Base-by-base conservation (phyloP, 192 early-diverging fungal species). In the Chytriomyces sp. region DNA sequence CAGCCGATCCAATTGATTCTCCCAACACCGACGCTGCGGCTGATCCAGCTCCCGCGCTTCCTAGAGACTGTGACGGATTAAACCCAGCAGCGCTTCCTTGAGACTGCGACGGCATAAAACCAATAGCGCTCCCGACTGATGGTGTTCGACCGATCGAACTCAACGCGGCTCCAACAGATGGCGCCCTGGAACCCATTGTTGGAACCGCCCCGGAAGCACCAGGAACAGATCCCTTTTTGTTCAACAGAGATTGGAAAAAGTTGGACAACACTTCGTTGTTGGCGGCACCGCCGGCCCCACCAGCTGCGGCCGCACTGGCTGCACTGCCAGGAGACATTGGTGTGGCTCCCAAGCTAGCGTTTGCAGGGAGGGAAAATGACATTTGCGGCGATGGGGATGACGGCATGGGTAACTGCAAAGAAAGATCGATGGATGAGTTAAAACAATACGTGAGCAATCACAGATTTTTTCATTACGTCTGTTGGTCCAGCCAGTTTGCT, bases 161-260 rank as follows among this genome's bases (percentile, higher is more conserved):
- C 53, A 57, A 57, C 13, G 11, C 20, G 53, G 53, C 20, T 1
- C 53, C 53, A 20, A 57, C 20, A 20, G 13, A 18, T 20, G 53
- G 53, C 53, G 53, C 11, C 53, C 69, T 23, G 0, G 23, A 6
- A 0, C 48, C 50, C 20, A 45, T 45, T 0, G 63, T 13, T 13
- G 62, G 45, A 3, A 48, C 73, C 1, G 66, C 76, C 20, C 28
- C 53, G 10, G 45, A 24, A 26, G 67, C 16, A 35, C 28, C 28
- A 35, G 28, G 28, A 35, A 35, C 28, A 35, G 28, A 35, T 35
- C 28, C 28, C 48, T 78, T 78, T 47, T 78, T 78, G 26, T 69
- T 78, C 1, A 78, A 43, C 5, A 98, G 86, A 11, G 91, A 92
- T 81, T 96, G 91, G 90, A 96, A 98, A 78, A 96, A 98, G 77